A percentile compares a stretch with the other conserved stretches of the same genome.
These are phyloP conservation scores for Eucalyptus dawsonii DNA, from an alignment of 345 rosid genomes.

Conservation along the genomic window DNA sequence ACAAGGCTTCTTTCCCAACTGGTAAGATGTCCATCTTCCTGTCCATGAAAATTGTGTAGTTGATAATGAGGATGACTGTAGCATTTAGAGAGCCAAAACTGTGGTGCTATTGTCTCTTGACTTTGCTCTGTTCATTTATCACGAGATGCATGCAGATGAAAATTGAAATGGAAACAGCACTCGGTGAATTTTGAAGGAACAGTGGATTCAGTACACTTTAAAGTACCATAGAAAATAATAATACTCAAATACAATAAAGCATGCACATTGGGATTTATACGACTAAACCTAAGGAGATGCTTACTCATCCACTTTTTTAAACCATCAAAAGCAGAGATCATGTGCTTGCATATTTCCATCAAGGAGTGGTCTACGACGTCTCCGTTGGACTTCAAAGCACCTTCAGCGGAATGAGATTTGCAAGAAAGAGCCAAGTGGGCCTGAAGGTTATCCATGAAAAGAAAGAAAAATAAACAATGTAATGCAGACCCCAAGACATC, in stretches of 20 bases:
- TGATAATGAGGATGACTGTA: background rate
- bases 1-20: conserved; percentile 64
- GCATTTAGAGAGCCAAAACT: background rate
- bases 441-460: conserved; percentile 13
- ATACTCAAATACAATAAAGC: background rate
- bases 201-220: background rate
- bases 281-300: background rate
- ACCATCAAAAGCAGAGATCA: conserved; percentile 43
- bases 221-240: background rate
- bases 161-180: background rate
- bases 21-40: conserved; percentile 60
- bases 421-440: conserved; percentile 33
- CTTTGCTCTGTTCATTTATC: background rate
- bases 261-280: background rate
- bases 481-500: background rate
- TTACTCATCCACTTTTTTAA: conserved; percentile 42
- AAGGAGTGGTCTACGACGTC: conserved; percentile 13
- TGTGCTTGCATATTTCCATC: conserved; percentile 41
- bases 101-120: background rate
- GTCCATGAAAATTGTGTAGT: background rate
- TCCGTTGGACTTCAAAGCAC: background rate
- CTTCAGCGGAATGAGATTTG: background rate
- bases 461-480: background rate
- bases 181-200: background rate
- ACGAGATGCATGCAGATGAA: background rate